Conservation (phyloP, 106 monocot species). For the Narthecium ossifragum region DNA sequence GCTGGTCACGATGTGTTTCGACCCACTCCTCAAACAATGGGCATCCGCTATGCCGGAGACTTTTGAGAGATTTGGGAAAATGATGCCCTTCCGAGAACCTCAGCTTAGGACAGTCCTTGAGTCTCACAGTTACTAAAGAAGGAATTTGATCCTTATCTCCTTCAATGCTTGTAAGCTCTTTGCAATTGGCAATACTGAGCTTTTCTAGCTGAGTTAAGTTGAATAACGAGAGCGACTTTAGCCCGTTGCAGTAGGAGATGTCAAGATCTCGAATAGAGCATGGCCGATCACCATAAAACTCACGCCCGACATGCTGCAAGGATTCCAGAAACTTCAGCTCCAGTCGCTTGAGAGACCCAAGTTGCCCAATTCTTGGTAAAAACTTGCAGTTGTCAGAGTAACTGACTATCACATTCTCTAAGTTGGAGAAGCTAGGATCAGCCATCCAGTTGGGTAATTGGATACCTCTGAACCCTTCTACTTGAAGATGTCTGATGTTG, state of each 20-base stretch:
- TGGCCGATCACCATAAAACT: not conserved
- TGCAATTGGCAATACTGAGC: not conserved
- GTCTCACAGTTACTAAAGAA: not conserved
- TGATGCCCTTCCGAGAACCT: not conserved
- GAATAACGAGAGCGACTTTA: not conserved
- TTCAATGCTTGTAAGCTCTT: not conserved
- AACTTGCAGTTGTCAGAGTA: not conserved
- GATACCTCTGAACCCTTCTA: slow-evolving; percentile 5
- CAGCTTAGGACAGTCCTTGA: not conserved
- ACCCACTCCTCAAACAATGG: not conserved
- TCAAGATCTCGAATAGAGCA: not conserved
- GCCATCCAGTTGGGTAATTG: slow-evolving; percentile 20
- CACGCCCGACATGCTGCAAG: not conserved
- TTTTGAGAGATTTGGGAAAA: not conserved
- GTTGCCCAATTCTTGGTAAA: not conserved
- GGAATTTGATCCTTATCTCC: not conserved
- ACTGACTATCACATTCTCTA: not conserved
- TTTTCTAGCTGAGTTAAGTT: not conserved
- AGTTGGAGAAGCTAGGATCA: not conserved
- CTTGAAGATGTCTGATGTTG: slow-evolving; percentile 7
- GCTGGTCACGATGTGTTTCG: not conserved
- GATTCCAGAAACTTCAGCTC: not conserved
- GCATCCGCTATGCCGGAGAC: not conserved
- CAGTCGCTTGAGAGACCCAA: not conserved
- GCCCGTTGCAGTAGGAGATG: not conserved